phyloP scores from a whole-genome alignment of 495 filamentous ascomycete genomes.

The Xylaria curta region DNA sequence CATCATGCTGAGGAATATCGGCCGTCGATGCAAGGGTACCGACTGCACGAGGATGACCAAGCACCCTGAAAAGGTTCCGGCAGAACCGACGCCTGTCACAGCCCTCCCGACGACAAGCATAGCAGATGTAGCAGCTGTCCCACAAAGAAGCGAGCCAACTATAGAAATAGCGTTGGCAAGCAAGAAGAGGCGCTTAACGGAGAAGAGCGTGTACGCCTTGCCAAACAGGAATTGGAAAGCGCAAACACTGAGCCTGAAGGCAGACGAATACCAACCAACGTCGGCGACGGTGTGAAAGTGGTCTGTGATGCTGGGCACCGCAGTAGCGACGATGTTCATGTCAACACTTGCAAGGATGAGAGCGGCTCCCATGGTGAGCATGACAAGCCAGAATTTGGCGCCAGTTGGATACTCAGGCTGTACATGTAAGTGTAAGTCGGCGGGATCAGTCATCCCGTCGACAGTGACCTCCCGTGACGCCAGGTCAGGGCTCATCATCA shows the following conservation, averaged over 20 bases:
- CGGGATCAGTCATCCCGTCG: not conserved
- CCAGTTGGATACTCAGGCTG: slow-evolving; percentile 6
- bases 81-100: slow-evolving; percentile 48
- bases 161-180: slow-evolving; percentile 36
- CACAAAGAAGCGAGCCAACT: slow-evolving; percentile 53
- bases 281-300: slow-evolving; percentile 47
- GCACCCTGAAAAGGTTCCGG: slow-evolving; percentile 47
- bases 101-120: slow-evolving; percentile 56
- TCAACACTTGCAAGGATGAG: slow-evolving; percentile 25
- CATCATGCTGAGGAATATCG: slow-evolving; percentile 44
- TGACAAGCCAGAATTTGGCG: slow-evolving; percentile 10
- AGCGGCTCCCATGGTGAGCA: not conserved
- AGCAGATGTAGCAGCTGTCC: slow-evolving; percentile 48
- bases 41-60: slow-evolving; percentile 39
- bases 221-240: slow-evolving; percentile 56
- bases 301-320: slow-evolving; percentile 51
- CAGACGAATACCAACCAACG: slow-evolving; percentile 56
- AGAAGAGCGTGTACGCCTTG: slow-evolving; percentile 52
- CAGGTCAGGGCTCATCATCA: not conserved
- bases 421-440: not conserved
- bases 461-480: not conserved
- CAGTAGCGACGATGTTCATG: slow-evolving; percentile 46
- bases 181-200: slow-evolving; percentile 42
- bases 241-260: slow-evolving; percentile 54
- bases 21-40: slow-evolving; percentile 45